These are phyloP conservation scores for Psilocybe cubensis DNA, from an alignment of 768 basidiomycete genomes.

Conservation along the genomic window DNA sequence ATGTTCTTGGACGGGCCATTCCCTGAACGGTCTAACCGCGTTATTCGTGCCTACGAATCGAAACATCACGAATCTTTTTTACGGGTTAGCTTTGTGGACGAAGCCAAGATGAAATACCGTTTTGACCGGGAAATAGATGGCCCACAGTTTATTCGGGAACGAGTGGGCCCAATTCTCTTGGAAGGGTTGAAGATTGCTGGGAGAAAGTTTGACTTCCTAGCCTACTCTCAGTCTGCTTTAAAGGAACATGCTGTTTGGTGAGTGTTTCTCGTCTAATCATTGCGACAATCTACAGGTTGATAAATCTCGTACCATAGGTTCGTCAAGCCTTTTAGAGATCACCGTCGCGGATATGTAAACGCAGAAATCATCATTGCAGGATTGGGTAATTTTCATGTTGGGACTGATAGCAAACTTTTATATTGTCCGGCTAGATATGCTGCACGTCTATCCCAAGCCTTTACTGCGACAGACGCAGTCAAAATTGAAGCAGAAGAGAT, in stretches of 20 bases:
- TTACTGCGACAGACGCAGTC: constrained; percentile 72
- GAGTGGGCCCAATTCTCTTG: constrained; percentile 49
- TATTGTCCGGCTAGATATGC: constrained; percentile 71
- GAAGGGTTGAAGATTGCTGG: constrained; percentile 58
- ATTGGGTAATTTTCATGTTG: constrained; percentile 56
- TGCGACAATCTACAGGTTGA: not conserved
- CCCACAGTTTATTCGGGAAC: constrained; percentile 45
- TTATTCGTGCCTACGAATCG: constrained; percentile 54
- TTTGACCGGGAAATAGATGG: constrained; percentile 62
- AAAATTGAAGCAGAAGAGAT: constrained; percentile 54
- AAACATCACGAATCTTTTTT: constrained; percentile 57
- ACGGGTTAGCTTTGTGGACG: constrained; percentile 67
- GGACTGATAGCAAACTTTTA: constrained; percentile 50
- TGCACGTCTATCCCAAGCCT: constrained; percentile 73
- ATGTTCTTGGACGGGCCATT: constrained; percentile 57
- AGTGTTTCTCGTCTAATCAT: constrained; percentile 7
- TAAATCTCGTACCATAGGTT: constrained; percentile 47
- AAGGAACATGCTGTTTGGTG: constrained; percentile 67
- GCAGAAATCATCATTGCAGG: constrained; percentile 55
- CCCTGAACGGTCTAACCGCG: constrained; percentile 62
- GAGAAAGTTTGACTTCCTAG: constrained; percentile 62
- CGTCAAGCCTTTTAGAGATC: constrained; percentile 54
- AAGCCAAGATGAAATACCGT: constrained; percentile 53
- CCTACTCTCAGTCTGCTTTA: constrained; percentile 77
- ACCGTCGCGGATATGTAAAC: constrained; percentile 29